A percentile compares a stretch with the other conserved stretches of the same genome.
These are phyloP conservation scores for Dryadomyces quercivorus DNA, from an alignment of 2,329 filamentous ascomycete species.

Conservation along the genomic window DNA sequence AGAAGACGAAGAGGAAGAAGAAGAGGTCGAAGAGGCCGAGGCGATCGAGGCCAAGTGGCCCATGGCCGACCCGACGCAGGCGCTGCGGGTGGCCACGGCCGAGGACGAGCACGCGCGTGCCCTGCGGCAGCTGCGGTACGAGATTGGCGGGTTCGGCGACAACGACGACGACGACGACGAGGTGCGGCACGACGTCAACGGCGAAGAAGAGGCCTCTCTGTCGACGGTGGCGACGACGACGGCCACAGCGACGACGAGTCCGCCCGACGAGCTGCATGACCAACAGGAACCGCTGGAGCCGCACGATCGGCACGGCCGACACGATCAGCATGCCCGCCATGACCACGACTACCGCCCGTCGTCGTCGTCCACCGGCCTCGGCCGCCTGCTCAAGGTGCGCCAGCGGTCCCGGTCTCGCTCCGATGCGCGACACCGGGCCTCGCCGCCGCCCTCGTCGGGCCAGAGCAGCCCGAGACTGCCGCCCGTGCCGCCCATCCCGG, in stretches of 20 bases:
- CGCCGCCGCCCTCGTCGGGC: neutral
- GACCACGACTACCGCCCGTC: neutral
- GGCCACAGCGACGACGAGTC: neutral
- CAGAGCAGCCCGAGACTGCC: neutral
- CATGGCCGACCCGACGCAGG: neutral
- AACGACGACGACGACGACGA: neutral
- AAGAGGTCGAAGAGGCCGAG: too few species aligned
- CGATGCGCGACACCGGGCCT: neutral
- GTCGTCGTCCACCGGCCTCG: neutral
- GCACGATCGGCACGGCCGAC: neutral
- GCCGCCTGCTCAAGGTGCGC: neutral
- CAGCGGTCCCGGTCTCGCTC: neutral
- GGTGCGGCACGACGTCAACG: neutral
- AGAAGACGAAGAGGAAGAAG: neutral
- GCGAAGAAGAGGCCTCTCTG: neutral
- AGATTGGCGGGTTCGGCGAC: neutral
- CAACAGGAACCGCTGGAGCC: neutral
- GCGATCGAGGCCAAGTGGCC: neutral
- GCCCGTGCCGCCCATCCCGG: neutral
- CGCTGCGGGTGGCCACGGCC: neutral
- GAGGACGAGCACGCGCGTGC: neutral
- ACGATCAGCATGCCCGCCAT: neutral
- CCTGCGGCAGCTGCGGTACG: neutral
- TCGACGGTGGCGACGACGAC: neutral
- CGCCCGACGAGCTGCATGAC: neutral